Percentiles rank a stretch among this genome's conserved stretches.
phyloP scores from a whole-genome alignment of 306 rosid species.

The Vigna radiata region DNA sequence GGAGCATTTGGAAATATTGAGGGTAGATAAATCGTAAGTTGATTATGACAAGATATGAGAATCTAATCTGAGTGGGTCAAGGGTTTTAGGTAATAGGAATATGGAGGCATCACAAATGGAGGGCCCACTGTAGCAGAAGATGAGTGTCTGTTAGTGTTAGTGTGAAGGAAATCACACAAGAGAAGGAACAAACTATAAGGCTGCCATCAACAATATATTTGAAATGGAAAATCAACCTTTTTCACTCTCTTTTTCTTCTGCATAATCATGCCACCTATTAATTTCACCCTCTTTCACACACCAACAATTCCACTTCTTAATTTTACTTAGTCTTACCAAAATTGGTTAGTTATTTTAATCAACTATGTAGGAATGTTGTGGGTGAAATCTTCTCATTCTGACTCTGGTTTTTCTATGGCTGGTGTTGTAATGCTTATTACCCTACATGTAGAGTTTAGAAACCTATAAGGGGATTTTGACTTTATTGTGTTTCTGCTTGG shows the following conservation, averaged over 20 bases:
- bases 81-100: constrained; percentile 31
- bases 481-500: no score
- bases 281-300: no score
- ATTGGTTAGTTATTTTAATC: no score
- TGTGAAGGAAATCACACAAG: constrained; percentile 26
- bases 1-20: constrained; percentile 34
- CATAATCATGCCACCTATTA: background rate
- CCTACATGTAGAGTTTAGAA: no score
- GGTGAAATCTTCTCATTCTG: no score
- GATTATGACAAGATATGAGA: constrained; percentile 37
- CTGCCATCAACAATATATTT: constrained; percentile 50
- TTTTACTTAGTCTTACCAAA: no score
- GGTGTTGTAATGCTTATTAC: no score
- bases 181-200: constrained; percentile 41
- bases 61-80: constrained; percentile 37
- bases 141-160: constrained; percentile 33
- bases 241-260: constrained; percentile 44
- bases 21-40: constrained; percentile 23
- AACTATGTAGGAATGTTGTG: no score
- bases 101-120: constrained; percentile 32
- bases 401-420: no score
- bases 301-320: no score
- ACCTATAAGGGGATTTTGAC: no score
- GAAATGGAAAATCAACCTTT: constrained; percentile 37
- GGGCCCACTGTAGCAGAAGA: constrained; percentile 31